Evolutionary conservation across 208 protist species (phyloP), one percentile per base, ranked within the genome.

Genomic region (Trypanosoma avium): DNA sequence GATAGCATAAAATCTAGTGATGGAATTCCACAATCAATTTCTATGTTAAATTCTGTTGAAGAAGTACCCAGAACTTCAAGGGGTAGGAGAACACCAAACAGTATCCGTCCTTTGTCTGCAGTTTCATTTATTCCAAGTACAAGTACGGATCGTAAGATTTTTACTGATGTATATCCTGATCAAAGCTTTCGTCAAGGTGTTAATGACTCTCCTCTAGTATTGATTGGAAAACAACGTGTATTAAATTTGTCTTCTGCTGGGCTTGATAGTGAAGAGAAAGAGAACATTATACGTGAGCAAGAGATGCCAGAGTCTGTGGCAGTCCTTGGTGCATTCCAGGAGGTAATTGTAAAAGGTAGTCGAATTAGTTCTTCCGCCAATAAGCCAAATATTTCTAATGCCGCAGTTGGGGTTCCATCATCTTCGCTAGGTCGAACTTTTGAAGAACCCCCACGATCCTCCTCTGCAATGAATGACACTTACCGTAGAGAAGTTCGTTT

Each of bases 141-240:
- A 36, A 32, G 7, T 3, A 45, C 36, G 1, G 54, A 60, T 26
- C 54, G 35, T 46, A 30, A 36, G 26, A 21, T 60, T 4, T 60
- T 43, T 27, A 60, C 5, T 2, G 36, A 30, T 2, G 19, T 46
- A 4, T 47, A 60, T 32, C 35, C 36, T 26, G 24, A 60, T 13
- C 3, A 47, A 32, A 33, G 12, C 13, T 60, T 60, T 33, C 2
- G 9, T 27, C 2, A 15, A n/a, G 54, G 54, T 4, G 33, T 21
- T 29, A 21, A 46, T 17, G 13, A 19, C 4, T 27, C 21, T 8
- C 54, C 35, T 9, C 24, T 46, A 4, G 54, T 60, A 12, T 24
- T 60, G 9, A 36, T 60, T 48, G 54, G 54, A 7, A 60, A 47
- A 38, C 17, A 30, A 32, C 54, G 19, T 42, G 54, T 35, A 2